These are phyloP conservation scores for Arthrobotrys sinensis DNA, from an alignment of 2,329 filamentous ascomycete species.

Conservation along the genomic window DNA sequence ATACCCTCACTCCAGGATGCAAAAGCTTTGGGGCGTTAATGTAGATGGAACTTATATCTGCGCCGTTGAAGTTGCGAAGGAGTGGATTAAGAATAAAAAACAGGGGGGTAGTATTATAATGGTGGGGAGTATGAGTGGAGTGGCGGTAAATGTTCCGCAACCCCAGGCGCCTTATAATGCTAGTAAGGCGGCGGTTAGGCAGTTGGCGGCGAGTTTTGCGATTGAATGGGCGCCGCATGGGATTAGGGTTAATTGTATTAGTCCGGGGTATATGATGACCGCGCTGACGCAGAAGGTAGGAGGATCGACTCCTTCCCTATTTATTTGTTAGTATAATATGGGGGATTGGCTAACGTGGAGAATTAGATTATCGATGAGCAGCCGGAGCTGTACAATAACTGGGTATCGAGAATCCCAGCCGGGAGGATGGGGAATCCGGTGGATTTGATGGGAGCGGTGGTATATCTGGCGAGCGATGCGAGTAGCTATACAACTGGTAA, in stretches of 20 bases:
- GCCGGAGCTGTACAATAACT: conserved; percentile 88
- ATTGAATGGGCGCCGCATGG: conserved; percentile 92
- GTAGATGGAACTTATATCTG: conserved; percentile 94
- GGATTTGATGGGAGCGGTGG: conserved; percentile 93
- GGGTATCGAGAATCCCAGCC: conserved; percentile 91
- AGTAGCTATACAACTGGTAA: conserved; percentile 79
- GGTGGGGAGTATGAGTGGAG: conserved; percentile 94
- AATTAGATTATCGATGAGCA: conserved; percentile 85
- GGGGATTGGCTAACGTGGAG: background rate
- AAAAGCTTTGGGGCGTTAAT: conserved; percentile 95
- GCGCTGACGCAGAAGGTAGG: conserved; percentile 73
- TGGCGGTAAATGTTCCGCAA: conserved; percentile 95
- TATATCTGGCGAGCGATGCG: conserved; percentile 86
- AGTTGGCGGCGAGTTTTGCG: conserved; percentile 87
- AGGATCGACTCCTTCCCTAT: conserved; percentile 83
- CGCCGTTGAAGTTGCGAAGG: conserved; percentile 85
- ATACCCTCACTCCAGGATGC: conserved; percentile 90
- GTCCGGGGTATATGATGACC: conserved; percentile 96
- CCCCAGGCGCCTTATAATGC: conserved; percentile 78
- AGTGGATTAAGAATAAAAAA: conserved; percentile 83
- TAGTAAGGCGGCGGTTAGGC: conserved; percentile 90
- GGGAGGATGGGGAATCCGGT: conserved; percentile 94
- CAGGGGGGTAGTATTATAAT: conserved; percentile 88
- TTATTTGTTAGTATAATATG: background rate
- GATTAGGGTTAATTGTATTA: conserved; percentile 95